Base-by-base conservation (phyloP, 1,284 basidiomycete genomes). In the Cryptococcus sp. region DNA sequence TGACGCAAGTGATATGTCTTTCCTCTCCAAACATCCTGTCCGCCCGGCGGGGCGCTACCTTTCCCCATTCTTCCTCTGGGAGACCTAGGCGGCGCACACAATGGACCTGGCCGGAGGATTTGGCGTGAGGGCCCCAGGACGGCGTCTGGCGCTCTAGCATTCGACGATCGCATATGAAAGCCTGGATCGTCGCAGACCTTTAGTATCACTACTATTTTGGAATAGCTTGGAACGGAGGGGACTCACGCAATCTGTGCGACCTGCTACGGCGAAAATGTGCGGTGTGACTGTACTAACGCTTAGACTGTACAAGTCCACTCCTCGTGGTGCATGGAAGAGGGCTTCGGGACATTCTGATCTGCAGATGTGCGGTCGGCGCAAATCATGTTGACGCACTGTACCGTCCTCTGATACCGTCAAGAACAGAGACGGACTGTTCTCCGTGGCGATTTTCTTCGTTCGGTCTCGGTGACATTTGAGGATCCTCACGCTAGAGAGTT, bases 51-150 rank as follows among this genome's bases (percentile, higher is more conserved):
- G 56, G 60, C 8, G 52, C 43, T 27, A 68, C 65, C 15, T 51
- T 62, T 25, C 64, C 62, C 77, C 71, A 77, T 50, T 81, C 47
- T 72, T 70, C 58, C 62, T 76, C 63, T 0, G 69, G 63, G 47
- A 89, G 80, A 13, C 90, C 91, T 70, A 96, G 91, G 35, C 88
- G 84, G 53, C 93, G 84, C 7, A 96, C 91, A 70, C 93, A 95
- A 42, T 88, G 88, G 84, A 75, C 68, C 82, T 81, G 69, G 17
- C 67, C 66, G 0, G 71, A 70, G 6, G 64, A 53, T 15, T 59
- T 62, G 40, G 64, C 65, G 30, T 83, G 78, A 60, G 84, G 78
- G 3, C 90, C 91, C 89, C 91, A 93, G 66, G 91, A 86, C 57
- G 82, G 78, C 27, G 89, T 77, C 52, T 85, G 82, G 7, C 86